Evolutionary conservation across 257 asterid species (phyloP).

Genomic region (Plantago ovata): DNA sequence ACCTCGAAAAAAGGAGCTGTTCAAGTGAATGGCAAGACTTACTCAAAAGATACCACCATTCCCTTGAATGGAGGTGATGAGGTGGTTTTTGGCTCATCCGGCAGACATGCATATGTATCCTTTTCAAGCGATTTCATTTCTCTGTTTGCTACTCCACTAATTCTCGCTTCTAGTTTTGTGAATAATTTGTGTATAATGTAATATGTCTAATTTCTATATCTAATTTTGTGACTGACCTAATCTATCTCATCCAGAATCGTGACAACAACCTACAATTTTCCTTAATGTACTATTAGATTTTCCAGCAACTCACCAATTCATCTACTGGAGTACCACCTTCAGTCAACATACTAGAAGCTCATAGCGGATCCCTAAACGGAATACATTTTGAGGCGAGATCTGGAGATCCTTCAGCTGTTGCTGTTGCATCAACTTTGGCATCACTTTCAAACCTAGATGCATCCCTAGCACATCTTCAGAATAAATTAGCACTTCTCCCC

Average conservation of each 20-base stretch:
- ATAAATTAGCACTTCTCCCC: constrained; percentile 55
- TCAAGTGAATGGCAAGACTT: constrained; percentile 73
- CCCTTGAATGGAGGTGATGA: constrained; percentile 78
- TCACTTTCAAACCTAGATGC: constrained; percentile 48
- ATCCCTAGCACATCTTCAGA: constrained; percentile 51
- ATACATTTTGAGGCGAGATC: constrained; percentile 65
- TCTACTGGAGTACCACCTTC: constrained; percentile 43
- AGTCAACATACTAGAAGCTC: constrained; percentile 66
- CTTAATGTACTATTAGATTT: constrained; percentile 66
- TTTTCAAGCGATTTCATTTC: constrained; percentile 16
- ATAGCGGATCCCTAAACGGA: constrained; percentile 61
- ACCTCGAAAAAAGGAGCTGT: constrained; percentile 77
- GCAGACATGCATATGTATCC: constrained; percentile 87
- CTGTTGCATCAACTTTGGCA: constrained; percentile 72
- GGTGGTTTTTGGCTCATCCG: constrained; percentile 69
- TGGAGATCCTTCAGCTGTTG: constrained; percentile 67
- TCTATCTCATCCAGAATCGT: constrained; percentile 10
- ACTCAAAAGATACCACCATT: constrained; percentile 59
- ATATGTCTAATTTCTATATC: no score
- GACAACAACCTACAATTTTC: constrained; percentile 17
- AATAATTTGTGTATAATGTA: constrained; percentile 7
- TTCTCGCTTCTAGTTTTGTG: background rate
- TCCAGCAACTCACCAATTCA: constrained; percentile 51
- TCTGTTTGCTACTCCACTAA: background rate
- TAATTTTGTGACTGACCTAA: no score